These are phyloP conservation scores for Flaveria bidentis DNA, from an alignment of 129 eudicot genomes.

Conservation along the genomic window DNA sequence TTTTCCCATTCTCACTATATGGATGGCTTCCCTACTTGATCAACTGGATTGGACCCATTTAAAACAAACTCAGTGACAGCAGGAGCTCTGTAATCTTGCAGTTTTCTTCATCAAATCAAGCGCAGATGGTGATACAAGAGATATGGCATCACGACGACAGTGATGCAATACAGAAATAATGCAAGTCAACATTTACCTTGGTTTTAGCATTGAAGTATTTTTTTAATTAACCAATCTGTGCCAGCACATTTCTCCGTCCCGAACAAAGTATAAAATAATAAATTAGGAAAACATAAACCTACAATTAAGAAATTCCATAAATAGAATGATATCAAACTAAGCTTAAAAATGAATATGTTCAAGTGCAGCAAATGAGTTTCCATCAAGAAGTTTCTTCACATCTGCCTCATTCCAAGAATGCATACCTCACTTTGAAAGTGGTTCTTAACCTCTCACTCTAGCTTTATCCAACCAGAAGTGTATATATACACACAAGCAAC, in stretches of 20 bases:
- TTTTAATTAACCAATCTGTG: constrained; percentile 90
- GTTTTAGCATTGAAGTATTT: constrained; percentile 71
- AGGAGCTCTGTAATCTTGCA: constrained; percentile 79
- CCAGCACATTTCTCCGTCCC: constrained; percentile 81
- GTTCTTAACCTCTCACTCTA: too few relatives aligned
- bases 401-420: too few relatives aligned
- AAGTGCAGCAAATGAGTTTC: too few relatives aligned
- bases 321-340: not conserved
- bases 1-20: constrained; percentile 68
- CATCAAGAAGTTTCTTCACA: too few relatives aligned
- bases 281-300: constrained; percentile 15
- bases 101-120: constrained; percentile 86
- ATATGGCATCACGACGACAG: constrained; percentile 91
- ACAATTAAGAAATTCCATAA: not conserved
- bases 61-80: constrained; percentile 48
- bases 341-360: too few relatives aligned
- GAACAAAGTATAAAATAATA: constrained; percentile 21
- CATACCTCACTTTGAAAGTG: too few relatives aligned
- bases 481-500: too few relatives aligned
- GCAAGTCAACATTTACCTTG: constrained; percentile 49
- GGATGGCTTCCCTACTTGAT: constrained; percentile 43
- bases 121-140: constrained; percentile 74
- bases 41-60: constrained; percentile 67
- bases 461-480: too few relatives aligned
- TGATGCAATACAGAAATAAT: constrained; percentile 27